These are phyloP conservation scores for Pseudomonodictys pantanalensis DNA, from an alignment of 495 filamentous ascomycete genomes.

Conservation along the genomic window DNA sequence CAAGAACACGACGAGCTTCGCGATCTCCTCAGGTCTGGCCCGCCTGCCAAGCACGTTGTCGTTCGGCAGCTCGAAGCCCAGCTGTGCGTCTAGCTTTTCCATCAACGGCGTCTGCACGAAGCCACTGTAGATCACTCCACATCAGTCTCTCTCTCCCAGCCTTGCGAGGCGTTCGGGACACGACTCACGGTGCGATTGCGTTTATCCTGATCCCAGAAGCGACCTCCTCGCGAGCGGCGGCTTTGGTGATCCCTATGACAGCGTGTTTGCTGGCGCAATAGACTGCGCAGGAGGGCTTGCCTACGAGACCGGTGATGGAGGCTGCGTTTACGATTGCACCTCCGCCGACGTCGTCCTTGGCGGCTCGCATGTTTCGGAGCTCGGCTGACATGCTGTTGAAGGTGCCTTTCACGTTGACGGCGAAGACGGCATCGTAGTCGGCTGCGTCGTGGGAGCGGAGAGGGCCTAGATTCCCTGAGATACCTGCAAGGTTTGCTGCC, in stretches of 20 bases:
- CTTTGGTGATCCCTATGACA: constrained; percentile 58
- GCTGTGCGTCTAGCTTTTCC: constrained; percentile 26
- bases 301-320: constrained; percentile 54
- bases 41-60: constrained; percentile 5
- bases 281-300: constrained; percentile 48
- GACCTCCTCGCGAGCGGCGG: constrained; percentile 42
- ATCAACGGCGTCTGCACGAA: constrained; percentile 56
- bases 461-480: constrained; percentile 41
- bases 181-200: constrained; percentile 29
- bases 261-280: constrained; percentile 55
- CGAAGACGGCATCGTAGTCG: constrained; percentile 34
- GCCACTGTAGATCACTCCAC: constrained; percentile 40
- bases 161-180: too few relatives aligned
- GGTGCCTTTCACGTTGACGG: constrained; percentile 37
- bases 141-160: too few relatives aligned
- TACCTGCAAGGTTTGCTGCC: constrained; percentile 43
- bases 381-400: constrained; percentile 37
- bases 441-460: constrained; percentile 38
- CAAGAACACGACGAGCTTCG: constrained; percentile 19
- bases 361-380: constrained; percentile 20
- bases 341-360: neutral
- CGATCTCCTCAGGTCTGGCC: constrained; percentile 23
- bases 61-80: constrained; percentile 39
- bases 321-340: constrained; percentile 55
- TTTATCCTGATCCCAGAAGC: constrained; percentile 13